Evolutionary conservation across 352 stramenopile species (phyloP).

Genomic region (Globisporangium cystogenes): DNA sequence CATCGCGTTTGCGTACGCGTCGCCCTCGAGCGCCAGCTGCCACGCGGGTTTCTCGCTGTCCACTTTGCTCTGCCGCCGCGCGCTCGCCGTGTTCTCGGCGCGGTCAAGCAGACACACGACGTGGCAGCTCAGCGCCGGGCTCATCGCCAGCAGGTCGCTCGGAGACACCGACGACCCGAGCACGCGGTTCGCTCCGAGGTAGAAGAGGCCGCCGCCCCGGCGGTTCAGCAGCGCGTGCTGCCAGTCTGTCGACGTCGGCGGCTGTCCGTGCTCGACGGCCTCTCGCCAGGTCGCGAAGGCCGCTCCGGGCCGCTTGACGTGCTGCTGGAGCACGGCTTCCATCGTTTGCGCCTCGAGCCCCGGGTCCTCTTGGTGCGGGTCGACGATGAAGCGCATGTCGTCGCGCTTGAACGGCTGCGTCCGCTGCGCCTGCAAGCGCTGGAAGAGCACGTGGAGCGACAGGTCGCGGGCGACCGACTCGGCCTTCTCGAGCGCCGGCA

Average conservation of each 20-base stretch:
- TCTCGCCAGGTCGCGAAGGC: conserved; percentile 51
- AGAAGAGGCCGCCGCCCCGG: conserved; percentile 56
- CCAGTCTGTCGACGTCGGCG: conserved; percentile 64
- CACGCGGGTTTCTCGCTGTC: conserved; percentile 71
- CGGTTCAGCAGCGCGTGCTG: conserved; percentile 54
- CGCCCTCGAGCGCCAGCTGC: conserved; percentile 57
- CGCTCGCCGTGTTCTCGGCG: conserved; percentile 69
- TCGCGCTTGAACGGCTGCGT: conserved; percentile 43
- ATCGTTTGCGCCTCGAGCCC: conserved; percentile 36
- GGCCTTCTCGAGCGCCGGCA: conserved; percentile 33
- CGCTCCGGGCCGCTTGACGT: conserved; percentile 22
- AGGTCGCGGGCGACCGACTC: conserved; percentile 61
- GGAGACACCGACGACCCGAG: conserved; percentile 43
- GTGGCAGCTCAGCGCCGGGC: conserved; percentile 53
- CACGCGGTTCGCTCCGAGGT: conserved; percentile 62
- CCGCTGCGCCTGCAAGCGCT: conserved; percentile 43
- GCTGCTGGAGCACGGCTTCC: conserved; percentile 33
- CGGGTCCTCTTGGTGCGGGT: conserved; percentile 52
- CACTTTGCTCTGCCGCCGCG: conserved; percentile 80
- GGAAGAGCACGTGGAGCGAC: conserved; percentile 63
- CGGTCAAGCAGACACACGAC: conserved; percentile 69
- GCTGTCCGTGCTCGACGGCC: conserved; percentile 44
- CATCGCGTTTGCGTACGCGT: conserved; percentile 52
- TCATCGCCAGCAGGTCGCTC: conserved; percentile 60
- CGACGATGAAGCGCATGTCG: conserved; percentile 59